Conservation (phyloP, 805 yeast genomes). For the Osmozyma mogii region DNA sequence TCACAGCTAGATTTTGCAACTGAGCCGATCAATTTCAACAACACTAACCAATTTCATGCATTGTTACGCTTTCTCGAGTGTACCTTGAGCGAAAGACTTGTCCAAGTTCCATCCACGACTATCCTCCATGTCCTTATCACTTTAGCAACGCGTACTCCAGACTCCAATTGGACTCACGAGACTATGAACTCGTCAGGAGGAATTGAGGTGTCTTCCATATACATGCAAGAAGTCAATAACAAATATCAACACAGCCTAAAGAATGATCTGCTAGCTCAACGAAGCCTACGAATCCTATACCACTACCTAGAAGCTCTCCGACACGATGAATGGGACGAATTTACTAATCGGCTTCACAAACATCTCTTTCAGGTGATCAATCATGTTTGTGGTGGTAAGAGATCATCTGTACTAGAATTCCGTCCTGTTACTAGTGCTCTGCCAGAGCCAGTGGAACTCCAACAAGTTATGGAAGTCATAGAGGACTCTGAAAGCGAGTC, state of each 20-base stretch:
- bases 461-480: too few relatives aligned
- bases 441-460: too few relatives aligned
- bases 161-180: conserved; percentile 18
- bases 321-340: too few relatives aligned
- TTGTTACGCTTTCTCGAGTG: conserved; percentile 20
- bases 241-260: conserved; percentile 13
- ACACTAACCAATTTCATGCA: conserved; percentile 20
- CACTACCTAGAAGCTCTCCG: conserved; percentile 9
- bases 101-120: conserved; percentile 18
- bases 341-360: too few relatives aligned
- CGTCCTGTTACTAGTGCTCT: too few relatives aligned
- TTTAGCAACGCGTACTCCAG: conserved; percentile 21
- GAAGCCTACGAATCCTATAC: conserved; percentile 11
- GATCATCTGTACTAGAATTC: too few relatives aligned
- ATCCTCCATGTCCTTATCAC: conserved; percentile 25
- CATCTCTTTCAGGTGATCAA: too few relatives aligned
- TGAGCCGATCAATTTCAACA: conserved; percentile 16
- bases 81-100: conserved; percentile 7
- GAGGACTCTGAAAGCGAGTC: too few relatives aligned
- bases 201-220: conserved; percentile 14
- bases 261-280: conserved; percentile 15
- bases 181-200: conserved; percentile 13
- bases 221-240: conserved; percentile 11
- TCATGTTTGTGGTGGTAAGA: too few relatives aligned
- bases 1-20: conserved; percentile 3